phyloP scores from a whole-genome alignment of 169 alveolate species.

The Plasmodium relictum region DNA sequence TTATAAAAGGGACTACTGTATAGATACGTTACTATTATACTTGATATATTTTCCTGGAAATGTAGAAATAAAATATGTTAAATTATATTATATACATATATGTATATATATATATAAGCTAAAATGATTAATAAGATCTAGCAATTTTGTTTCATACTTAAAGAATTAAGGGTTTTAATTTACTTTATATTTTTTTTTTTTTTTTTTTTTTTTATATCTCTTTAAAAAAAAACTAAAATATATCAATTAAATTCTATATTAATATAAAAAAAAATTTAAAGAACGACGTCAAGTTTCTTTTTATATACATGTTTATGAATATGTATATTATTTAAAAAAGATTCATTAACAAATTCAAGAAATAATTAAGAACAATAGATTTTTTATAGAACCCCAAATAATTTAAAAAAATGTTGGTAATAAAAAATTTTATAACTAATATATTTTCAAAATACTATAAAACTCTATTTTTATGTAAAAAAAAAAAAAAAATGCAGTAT shows the following conservation, averaged over 20 bases:
- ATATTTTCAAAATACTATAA: neutral
- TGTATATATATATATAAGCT: neutral
- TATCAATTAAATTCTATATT: neutral
- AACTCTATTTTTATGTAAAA: no score
- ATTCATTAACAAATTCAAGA: neutral
- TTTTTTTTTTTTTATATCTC: no score
- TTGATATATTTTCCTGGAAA: neutral
- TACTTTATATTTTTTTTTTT: neutral
- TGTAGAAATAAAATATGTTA: neutral
- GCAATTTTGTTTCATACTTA: conserved; percentile 1
- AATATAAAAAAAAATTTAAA: neutral
- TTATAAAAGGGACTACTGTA: no score
- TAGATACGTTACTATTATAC: no score
- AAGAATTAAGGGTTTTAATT: conserved; percentile 1
- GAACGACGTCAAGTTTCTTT: conserved; percentile 4
- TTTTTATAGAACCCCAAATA: conserved; percentile 1
- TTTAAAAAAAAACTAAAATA: neutral
- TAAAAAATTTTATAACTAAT: neutral
- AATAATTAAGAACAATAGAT: neutral
- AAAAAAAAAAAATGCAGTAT: no score
- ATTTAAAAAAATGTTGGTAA: neutral
- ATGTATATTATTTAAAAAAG: neutral
- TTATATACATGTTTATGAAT: neutral
- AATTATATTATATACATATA: neutral
- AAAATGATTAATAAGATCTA: neutral